phyloP scores from a whole-genome alignment of 306 rosid genomes.

The Mimosa pudica region DNA sequence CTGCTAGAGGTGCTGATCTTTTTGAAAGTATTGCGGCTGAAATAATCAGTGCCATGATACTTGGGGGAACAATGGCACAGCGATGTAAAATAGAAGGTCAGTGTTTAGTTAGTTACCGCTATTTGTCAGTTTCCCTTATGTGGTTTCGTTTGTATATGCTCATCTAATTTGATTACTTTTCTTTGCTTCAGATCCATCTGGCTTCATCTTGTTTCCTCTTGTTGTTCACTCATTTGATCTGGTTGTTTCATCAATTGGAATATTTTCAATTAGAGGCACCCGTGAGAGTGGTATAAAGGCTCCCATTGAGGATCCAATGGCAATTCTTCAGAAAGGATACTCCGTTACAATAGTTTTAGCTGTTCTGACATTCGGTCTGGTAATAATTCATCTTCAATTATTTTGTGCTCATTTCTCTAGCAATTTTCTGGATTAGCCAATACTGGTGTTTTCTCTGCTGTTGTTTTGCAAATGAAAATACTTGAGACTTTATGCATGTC shows the following conservation, averaged over 20 bases:
- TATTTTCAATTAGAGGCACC: constrained; percentile 85
- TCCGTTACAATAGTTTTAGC: constrained; percentile 85
- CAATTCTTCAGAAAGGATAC: constrained; percentile 95
- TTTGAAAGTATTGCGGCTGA: constrained; percentile 99
- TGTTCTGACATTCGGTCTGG: constrained; percentile 90
- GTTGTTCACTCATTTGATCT: constrained; percentile 97
- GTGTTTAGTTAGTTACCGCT: constrained; percentile 25
- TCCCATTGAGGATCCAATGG: constrained; percentile 92
- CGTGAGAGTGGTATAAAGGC: constrained; percentile 76
- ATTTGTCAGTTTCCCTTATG: constrained; percentile 27
- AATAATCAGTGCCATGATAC: constrained; percentile 99
- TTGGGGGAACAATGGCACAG: constrained; percentile 95
- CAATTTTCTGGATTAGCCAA: constrained; percentile 29
- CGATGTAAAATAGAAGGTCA: constrained; percentile 91
- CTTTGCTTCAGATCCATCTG: constrained; percentile 86
- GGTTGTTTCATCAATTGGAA: constrained; percentile 86
- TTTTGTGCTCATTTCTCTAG: constrained; percentile 27
- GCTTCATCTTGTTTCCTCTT: constrained; percentile 99
- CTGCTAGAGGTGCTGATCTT: constrained; percentile 99
- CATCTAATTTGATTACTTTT: constrained; percentile 41
- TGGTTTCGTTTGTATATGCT: constrained; percentile 24
- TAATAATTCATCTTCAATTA: constrained; percentile 50
- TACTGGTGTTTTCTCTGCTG: constrained; percentile 12
- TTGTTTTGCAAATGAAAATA: constrained; percentile 19
- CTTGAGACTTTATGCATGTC: constrained; percentile 9